Evolutionary conservation across 2,329 filamentous ascomycete genomes (phyloP).

Genomic region (Sporothrix schenckii): DNA sequence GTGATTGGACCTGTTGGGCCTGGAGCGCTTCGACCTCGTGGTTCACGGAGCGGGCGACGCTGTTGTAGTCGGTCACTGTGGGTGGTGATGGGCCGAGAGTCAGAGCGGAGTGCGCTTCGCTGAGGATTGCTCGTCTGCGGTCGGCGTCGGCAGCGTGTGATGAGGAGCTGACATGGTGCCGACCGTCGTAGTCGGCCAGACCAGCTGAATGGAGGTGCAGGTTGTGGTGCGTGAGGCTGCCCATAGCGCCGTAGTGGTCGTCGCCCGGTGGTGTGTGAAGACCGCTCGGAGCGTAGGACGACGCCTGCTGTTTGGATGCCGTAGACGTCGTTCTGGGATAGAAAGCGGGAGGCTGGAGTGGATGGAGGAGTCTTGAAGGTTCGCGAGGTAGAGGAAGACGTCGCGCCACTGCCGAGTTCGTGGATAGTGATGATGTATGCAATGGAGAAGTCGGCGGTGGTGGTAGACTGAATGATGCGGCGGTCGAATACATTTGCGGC

Average conservation of each 20-base stretch:
- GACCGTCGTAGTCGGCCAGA: constrained; percentile 40
- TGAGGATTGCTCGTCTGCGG: constrained; percentile 35
- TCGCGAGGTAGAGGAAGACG: constrained; percentile 11
- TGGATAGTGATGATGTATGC: constrained; percentile 33
- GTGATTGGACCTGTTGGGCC: not conserved
- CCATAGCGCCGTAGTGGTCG: constrained; percentile 41
- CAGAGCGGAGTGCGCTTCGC: constrained; percentile 34
- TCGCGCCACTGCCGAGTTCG: not conserved
- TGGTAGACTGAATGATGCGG: constrained; percentile 33
- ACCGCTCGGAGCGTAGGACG: constrained; percentile 32
- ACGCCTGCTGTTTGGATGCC: not conserved
- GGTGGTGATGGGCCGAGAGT: constrained; percentile 8
- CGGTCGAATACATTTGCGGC: constrained; percentile 39
- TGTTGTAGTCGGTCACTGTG: constrained; percentile 36
- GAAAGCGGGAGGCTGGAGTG: not conserved
- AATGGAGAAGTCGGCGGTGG: constrained; percentile 33
- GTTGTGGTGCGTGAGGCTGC: constrained; percentile 39
- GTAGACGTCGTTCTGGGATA: not conserved
- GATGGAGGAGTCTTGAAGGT: not conserved
- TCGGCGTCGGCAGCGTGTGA: constrained; percentile 35
- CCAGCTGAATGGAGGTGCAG: constrained; percentile 38
- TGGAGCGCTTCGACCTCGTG: not conserved
- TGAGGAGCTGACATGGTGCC: constrained; percentile 28
- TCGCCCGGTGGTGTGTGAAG: constrained; percentile 41
- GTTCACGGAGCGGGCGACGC: constrained; percentile 1